These are phyloP conservation scores for Backusella parvicylindrica DNA, from an alignment of 192 early-diverging fungal species.

Conservation along the genomic window DNA sequence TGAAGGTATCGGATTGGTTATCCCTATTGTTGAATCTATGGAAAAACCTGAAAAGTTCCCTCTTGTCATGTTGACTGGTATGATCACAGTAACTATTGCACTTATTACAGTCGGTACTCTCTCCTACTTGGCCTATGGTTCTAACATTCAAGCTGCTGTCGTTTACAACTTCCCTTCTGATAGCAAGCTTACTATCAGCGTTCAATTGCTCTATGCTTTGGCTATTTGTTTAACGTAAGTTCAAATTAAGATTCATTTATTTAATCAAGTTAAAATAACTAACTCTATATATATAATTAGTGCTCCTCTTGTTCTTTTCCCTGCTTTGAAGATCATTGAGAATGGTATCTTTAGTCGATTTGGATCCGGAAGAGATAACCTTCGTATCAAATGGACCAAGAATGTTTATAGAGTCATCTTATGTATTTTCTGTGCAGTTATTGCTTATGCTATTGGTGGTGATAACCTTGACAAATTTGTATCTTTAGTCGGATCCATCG, in stretches of 20 bases:
- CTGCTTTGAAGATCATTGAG: conserved; percentile 82
- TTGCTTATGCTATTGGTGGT: conserved; percentile 66
- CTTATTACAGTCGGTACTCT: conserved; percentile 70
- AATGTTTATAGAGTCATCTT: conserved; percentile 66
- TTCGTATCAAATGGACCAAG: conserved; percentile 65
- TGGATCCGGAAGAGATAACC: conserved; percentile 38
- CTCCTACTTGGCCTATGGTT: conserved; percentile 78
- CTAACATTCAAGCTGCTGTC: conserved; percentile 72
- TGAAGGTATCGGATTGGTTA: conserved; percentile 44
- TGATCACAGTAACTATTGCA: conserved; percentile 61
- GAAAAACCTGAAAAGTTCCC: conserved; percentile 76
- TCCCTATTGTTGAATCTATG: conserved; percentile 80
- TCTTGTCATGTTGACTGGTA: conserved; percentile 61
- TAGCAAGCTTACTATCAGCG: conserved; percentile 47
- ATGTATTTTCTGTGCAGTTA: conserved; percentile 56
- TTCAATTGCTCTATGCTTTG: conserved; percentile 80
- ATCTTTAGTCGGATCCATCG: conserved; percentile 77
- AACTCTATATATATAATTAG: conserved; percentile 12
- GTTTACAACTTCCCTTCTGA: conserved; percentile 75
- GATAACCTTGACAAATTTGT: conserved; percentile 84
- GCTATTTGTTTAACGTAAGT: conserved; percentile 77
- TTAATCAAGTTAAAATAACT: neutral
- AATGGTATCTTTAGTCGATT: conserved; percentile 64
- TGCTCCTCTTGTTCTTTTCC: conserved; percentile 82
- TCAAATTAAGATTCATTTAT: neutral